A percentile compares a stretch with the other conserved stretches of the same genome.
Evolutionary conservation across 805 yeast genomes (phyloP).

Genomic region (Cyberlindnera mycetangii): DNA sequence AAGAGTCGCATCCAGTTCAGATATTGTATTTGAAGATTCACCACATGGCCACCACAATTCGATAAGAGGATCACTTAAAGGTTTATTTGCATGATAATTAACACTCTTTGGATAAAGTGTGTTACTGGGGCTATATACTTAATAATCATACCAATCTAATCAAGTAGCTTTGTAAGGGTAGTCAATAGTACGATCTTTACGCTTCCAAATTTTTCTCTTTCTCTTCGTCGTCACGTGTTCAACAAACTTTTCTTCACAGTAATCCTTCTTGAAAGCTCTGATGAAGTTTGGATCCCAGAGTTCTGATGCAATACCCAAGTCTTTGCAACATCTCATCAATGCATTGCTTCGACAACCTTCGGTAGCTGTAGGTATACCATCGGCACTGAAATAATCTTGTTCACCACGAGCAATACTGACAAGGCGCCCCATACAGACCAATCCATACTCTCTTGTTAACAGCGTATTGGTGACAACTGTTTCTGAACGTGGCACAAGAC

Average conservation of each 20-base stretch:
- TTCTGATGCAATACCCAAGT: constrained; percentile 93
- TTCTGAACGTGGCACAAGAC: constrained; percentile 89
- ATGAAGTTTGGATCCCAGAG: constrained; percentile 96
- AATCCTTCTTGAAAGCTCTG: constrained; percentile 54
- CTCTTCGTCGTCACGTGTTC: constrained; percentile 79
- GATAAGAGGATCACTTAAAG: constrained; percentile 7
- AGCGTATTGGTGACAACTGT: constrained; percentile 70
- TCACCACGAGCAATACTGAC: constrained; percentile 95
- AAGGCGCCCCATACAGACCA: constrained; percentile 81
- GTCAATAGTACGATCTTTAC: constrained; percentile 77
- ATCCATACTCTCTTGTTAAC: constrained; percentile 87
- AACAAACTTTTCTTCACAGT: constrained; percentile 81
- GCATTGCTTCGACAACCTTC: constrained; percentile 98
- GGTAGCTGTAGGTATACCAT: constrained; percentile 89
- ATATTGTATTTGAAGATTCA: constrained; percentile 9
- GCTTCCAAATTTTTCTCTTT: constrained; percentile 90
- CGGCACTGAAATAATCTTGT: constrained; percentile 84
- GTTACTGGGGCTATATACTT: too few relatives aligned
- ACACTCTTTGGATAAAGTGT: too few relatives aligned
- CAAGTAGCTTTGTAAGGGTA: constrained; percentile 67
- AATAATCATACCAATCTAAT: neutral
- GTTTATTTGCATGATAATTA: constrained; percentile 2
- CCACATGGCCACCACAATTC: constrained; percentile 3
- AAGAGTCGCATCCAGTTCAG: constrained; percentile 5
- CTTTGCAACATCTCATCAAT: constrained; percentile 96